Base-by-base conservation (phyloP, 345 rosid genomes). In the Xanthoceras sorbifolium region DNA sequence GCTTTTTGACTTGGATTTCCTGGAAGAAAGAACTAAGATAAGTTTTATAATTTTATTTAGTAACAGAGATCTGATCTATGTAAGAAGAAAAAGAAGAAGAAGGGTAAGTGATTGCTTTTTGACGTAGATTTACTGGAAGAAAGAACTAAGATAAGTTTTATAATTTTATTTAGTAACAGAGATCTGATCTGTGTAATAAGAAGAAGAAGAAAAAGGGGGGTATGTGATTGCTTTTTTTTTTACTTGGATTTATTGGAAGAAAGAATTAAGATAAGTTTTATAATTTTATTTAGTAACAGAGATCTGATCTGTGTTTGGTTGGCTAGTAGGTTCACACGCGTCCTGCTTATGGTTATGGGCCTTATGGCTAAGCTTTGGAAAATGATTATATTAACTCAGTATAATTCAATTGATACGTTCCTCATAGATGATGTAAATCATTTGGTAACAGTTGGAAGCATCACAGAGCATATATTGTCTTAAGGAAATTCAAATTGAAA, bases 91-190 rank as follows among this genome's bases (percentile, higher is more conserved):
- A n/a, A n/a, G n/a, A n/a, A n/a, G n/a, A n/a, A n/a, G 89, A 86
- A 96, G 91, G 97, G 97, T 92, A 75, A 69, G 85, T 59, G 60
- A 62, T 34, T 38, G 60, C 54, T 59, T 34, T n/a, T 61, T 11
- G 20, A 26, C 28, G 42, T 42, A 18, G 31, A 34, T 61, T 42
- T 26, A 8, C 29, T 34, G 64, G 64, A n/a, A n/a, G n/a, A n/a
- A n/a, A n/a, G n/a, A n/a, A n/a, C n/a, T n/a, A n/a, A n/a, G n/a
- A n/a, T n/a, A n/a, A n/a, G n/a, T n/a, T n/a, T n/a, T n/a, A n/a
- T n/a, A n/a, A n/a, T n/a, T n/a, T n/a, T n/a, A n/a, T n/a, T n/a
- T n/a, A n/a, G n/a, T n/a, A n/a, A n/a, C n/a, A n/a, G n/a, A n/a
- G n/a, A n/a, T n/a, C n/a, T n/a, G n/a, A n/a, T n/a, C n/a, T n/a